These are phyloP conservation scores for Chrysoporthe deuterocubensis DNA, from an alignment of 2,329 filamentous ascomycete species.

Conservation along the genomic window DNA sequence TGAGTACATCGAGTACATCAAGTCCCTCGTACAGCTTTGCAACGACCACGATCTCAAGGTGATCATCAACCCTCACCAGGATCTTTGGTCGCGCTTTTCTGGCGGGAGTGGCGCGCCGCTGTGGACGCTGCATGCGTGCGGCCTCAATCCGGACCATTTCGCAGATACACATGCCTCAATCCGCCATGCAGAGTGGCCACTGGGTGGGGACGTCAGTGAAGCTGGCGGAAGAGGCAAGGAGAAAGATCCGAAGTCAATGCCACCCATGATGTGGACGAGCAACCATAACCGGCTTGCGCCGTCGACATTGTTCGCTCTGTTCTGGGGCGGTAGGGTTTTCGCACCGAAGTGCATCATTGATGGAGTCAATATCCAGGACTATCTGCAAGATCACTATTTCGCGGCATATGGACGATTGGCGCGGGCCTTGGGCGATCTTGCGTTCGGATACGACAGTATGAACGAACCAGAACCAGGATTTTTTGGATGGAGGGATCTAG, in stretches of 20 bases:
- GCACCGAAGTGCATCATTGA: slow-evolving; percentile 32
- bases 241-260: slow-evolving; percentile 33
- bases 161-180: slow-evolving; percentile 32
- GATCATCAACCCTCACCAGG: slow-evolving; percentile 35
- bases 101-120: slow-evolving; percentile 34
- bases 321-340: slow-evolving; percentile 32
- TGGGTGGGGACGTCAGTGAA: slow-evolving; percentile 19
- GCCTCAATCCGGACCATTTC: slow-evolving; percentile 32
- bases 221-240: slow-evolving; percentile 20
- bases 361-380: slow-evolving; percentile 35
- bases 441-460: slow-evolving; percentile 34
- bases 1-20: slow-evolving; percentile 31
- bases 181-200: slow-evolving; percentile 34
- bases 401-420: slow-evolving; percentile 31
- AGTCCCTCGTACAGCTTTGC: slow-evolving; percentile 29
- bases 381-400: slow-evolving; percentile 33
- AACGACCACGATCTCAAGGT: slow-evolving; percentile 31
- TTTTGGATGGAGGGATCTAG: slow-evolving; percentile 31
- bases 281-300: slow-evolving; percentile 34
- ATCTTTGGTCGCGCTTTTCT: slow-evolving; percentile 33
- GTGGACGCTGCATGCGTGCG: slow-evolving; percentile 35
- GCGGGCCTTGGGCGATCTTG: slow-evolving; percentile 29
- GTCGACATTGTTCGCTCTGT: slow-evolving; percentile 32
- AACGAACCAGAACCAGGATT: slow-evolving; percentile 34
- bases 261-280: slow-evolving; percentile 36